Conservation (phyloP, 1,284 basidiomycete genomes). For the Cryptococcus jaspeensis region DNA sequence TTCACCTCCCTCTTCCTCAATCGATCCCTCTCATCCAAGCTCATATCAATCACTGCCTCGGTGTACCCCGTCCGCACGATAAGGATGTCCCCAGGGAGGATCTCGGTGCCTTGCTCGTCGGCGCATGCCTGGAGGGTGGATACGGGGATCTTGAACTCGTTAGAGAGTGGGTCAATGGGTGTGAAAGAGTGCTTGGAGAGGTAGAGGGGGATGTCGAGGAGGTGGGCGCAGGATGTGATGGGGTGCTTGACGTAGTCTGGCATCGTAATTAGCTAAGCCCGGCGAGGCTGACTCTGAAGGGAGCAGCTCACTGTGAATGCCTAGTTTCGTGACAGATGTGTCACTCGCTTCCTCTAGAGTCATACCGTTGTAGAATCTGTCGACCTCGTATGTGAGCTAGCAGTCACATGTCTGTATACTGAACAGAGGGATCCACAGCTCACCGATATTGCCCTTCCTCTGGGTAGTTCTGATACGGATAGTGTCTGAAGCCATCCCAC, state of each 20-base stretch:
- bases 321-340: conserved; percentile 11
- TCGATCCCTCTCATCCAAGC: conserved; percentile 21
- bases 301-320: conserved; percentile 24
- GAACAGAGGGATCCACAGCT: conserved; percentile 4
- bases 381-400: conserved; percentile 9
- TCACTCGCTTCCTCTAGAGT: conserved; percentile 25
- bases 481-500: conserved; percentile 51
- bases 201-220: conserved; percentile 49
- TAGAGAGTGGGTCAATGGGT: conserved; percentile 35
- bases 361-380: conserved; percentile 16
- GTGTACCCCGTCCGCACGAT: conserved; percentile 51
- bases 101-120: conserved; percentile 32
- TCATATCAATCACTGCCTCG: conserved; percentile 38
- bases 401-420: conserved; percentile 31
- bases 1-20: conserved; percentile 20
- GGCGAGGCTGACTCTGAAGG: neutral
- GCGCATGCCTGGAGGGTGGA: conserved; percentile 26
- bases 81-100: conserved; percentile 45
- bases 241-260: conserved; percentile 46
- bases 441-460: conserved; percentile 24
- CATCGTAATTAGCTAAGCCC: neutral
- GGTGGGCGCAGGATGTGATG: conserved; percentile 50
- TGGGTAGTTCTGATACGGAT: conserved; percentile 34
- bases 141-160: conserved; percentile 24
- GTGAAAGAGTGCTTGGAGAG: conserved; percentile 41